Evolutionary conservation across 257 asterid species (phyloP), one percentile per base, ranked within the genome.

Genomic region (Rhazya stricta): DNA sequence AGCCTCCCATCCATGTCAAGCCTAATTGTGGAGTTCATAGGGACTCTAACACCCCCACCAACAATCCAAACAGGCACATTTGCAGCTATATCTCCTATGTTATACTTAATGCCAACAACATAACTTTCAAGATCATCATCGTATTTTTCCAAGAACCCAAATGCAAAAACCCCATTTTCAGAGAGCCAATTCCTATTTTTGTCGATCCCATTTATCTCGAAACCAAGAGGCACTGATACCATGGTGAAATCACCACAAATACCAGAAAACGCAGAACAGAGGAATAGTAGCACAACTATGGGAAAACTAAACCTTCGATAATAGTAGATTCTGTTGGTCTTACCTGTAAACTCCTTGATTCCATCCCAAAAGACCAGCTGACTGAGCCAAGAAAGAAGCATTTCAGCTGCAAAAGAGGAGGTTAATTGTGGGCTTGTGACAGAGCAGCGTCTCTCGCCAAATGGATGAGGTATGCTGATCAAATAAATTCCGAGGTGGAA

Each of bases 41-140:
- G 58, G 62, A 89, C 89, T 80, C 78, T 84, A 77, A 87, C 74
- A 13, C 95, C 90, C 68, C 89, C 90, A 67, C 90, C 92, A 73
- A 89, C 84, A 71, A 81, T 81, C 95, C 95, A 89, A 76, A 89
- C 88, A 76, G 95, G 90, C 68, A 84, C 68, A 70, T 80, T 86
- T 76, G 81, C 79, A 80, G 81, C 74, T 76, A 77, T 75, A 74
- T 75, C 86, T 68, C 85, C 92, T 43, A 87, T 74, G 56, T 84
- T 87, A 76, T 89, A 89, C 86, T 76, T 83, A 60, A 89, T 70
- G 0, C 95, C 95, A 68, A 87, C 90, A 80, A 73, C 84, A 72
- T 56, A 86, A 43, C 80, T 87, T 81, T 83, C 85, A 56, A 16
- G 80, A 70, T 74, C 84, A 51, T 71, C 82, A 81, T 78, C 88